Evolutionary conservation across 2,329 filamentous ascomycete genomes (phyloP), one percentile per base, ranked within the genome.

Genomic region (Eutypa lata): DNA sequence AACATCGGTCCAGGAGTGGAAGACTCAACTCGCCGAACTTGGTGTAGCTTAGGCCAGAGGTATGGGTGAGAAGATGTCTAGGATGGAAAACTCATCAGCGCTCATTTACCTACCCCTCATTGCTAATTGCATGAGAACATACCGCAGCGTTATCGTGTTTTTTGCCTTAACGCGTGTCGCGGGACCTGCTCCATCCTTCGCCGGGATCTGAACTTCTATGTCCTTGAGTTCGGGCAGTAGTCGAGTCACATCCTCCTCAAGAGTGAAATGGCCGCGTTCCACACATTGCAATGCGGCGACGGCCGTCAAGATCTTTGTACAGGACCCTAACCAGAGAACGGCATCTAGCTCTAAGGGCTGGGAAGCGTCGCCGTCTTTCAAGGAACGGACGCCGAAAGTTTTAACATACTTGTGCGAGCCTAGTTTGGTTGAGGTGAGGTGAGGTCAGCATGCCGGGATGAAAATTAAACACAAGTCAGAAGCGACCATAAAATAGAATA

Each of bases 271-370:
- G 3, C 74, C 73, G 3, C 70, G 63, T 49, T 79, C 76, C 21
- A 77, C 71, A 49, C 72, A 67, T 53, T 77, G 74, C 24, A 79
- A 58, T 7, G 69, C 69, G 6, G 74, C 70, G 43, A 79, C 69
- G 7, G 69, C 66, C 7, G 76, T 71, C 33, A 78, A 46, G 6
- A 79, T 62, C 53, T 67, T 68, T 1, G 63, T 65, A 47, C 59
- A 61, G 8, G 63, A 65, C 3, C 61, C 64, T 11, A 66, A 53
- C 55, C 55, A 64, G 54, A 64, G 58, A 22, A 65, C 61, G 24
- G 61, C 59, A 52, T 65, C 64, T 8, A 53, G 53, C 21, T 40
- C 56, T 13, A 57, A 61, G 21, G 57, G 56, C 43, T 60, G 58
- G 2, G 59, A 61, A 16, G 59, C 57, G 31, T 49, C 51, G 22